Conservation (phyloP, 495 filamentous ascomycete species). For the Copromyces sp. region DNA sequence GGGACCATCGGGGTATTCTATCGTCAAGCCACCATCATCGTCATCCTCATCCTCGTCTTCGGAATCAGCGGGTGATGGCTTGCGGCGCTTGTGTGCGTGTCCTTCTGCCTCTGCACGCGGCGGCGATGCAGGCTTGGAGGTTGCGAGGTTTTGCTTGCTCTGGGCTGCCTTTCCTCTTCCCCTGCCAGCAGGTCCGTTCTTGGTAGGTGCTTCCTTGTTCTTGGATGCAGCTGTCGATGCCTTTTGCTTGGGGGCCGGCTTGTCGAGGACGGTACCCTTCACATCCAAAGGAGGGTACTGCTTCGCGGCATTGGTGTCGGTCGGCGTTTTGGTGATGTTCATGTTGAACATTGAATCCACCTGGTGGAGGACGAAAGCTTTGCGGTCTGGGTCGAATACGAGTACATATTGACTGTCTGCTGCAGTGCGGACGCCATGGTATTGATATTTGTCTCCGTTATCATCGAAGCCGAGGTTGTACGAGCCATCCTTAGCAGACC, state of each 20-base stretch:
- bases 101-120: not conserved
- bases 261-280: constrained; percentile 2
- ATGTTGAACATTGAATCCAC: constrained; percentile 51
- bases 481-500: constrained; percentile 29
- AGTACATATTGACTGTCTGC: constrained; percentile 44
- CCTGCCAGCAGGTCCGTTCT: constrained; percentile 19
- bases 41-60: constrained; percentile 35
- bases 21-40: constrained; percentile 33
- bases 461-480: constrained; percentile 39
- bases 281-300: constrained; percentile 34
- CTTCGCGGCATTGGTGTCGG: constrained; percentile 27
- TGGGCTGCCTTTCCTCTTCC: constrained; percentile 11
- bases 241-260: constrained; percentile 12
- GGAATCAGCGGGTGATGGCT: constrained; percentile 16
- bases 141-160: constrained; percentile 13
- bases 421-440: constrained; percentile 36
- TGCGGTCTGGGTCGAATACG: constrained; percentile 42
- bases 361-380: constrained; percentile 46
- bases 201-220: constrained; percentile 13
- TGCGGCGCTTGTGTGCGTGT: constrained; percentile 6
- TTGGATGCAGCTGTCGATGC: constrained; percentile 9
- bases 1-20: constrained; percentile 36
- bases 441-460: constrained; percentile 38
- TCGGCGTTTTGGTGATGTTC: constrained; percentile 40
- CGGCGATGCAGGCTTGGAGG: not conserved